Conservation (phyloP, 2,329 filamentous ascomycete genomes). For the Fusarium devonianum region DNA sequence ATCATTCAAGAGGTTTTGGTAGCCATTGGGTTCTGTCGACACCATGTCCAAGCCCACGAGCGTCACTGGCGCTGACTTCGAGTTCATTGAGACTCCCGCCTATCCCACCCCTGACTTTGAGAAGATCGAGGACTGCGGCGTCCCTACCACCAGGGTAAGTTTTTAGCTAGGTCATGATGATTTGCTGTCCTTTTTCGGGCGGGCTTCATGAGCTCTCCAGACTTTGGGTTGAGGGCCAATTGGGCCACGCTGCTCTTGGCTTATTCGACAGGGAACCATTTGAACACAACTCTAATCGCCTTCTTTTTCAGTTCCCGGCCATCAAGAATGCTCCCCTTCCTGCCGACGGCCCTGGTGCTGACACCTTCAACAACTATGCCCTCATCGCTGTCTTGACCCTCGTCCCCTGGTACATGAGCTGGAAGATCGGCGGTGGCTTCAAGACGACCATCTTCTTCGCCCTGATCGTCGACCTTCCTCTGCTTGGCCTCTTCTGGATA, state of each 20-base stretch:
- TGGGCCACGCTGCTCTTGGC: neutral
- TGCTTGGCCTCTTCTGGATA: slow-evolving; percentile 85
- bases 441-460: slow-evolving; percentile 89
- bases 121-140: slow-evolving; percentile 66
- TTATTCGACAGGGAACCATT: neutral
- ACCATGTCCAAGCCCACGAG: slow-evolving; percentile 47
- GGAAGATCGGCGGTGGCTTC: slow-evolving; percentile 86
- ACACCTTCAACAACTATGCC: slow-evolving; percentile 84
- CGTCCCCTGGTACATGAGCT: slow-evolving; percentile 81
- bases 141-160: slow-evolving; percentile 51
- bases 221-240: slow-evolving; percentile 41
- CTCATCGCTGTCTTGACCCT: slow-evolving; percentile 74
- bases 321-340: slow-evolving; percentile 96
- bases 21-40: slow-evolving; percentile 41
- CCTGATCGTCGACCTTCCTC: slow-evolving; percentile 77
- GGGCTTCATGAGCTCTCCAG: neutral
- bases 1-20: slow-evolving; percentile 30
- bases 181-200: slow-evolving; percentile 31
- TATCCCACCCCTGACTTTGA: slow-evolving; percentile 66
- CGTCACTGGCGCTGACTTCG: slow-evolving; percentile 48
- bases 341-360: slow-evolving; percentile 83
- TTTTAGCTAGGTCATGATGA: slow-evolving; percentile 7
- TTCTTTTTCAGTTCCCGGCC: slow-evolving; percentile 55
- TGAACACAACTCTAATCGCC: slow-evolving; percentile 5
- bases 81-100: slow-evolving; percentile 53